These are phyloP conservation scores for Kuraishia capsulata DNA, from an alignment of 805 yeast species.

Conservation along the genomic window DNA sequence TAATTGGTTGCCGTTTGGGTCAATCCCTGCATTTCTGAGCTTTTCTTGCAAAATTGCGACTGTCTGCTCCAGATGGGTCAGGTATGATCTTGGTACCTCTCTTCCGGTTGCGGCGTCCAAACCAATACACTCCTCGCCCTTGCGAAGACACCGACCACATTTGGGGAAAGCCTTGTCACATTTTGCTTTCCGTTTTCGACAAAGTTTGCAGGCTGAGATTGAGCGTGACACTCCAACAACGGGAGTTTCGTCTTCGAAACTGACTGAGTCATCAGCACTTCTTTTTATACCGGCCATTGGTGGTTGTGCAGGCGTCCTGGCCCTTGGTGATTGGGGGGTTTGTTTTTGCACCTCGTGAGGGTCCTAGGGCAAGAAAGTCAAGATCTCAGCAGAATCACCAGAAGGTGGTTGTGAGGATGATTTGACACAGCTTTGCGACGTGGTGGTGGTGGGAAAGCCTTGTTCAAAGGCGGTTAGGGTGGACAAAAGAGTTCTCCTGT, in stretches of 20 bases:
- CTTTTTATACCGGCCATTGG: too few species aligned
- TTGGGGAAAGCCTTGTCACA: constrained; percentile 65
- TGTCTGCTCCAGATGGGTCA: constrained; percentile 61
- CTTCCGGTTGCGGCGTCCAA: constrained; percentile 85
- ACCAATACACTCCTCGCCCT: constrained; percentile 70
- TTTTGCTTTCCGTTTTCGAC: constrained; percentile 57
- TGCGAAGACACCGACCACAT: constrained; percentile 54
- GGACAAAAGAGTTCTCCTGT: too few species aligned
- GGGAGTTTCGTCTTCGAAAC: not conserved
- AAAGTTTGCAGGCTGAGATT: constrained; percentile 79
- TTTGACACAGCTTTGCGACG: too few species aligned
- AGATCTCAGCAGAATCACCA: too few species aligned
- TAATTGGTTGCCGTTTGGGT: not conserved
- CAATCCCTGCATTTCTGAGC: constrained; percentile 25
- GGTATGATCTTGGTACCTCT: constrained; percentile 74
- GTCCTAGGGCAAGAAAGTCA: too few species aligned
- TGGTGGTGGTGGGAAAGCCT: too few species aligned
- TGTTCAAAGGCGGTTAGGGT: too few species aligned
- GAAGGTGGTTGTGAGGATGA: too few species aligned
- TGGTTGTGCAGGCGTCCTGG: too few species aligned
- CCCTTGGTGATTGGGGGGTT: too few species aligned
- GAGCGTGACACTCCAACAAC: constrained; percentile 45
- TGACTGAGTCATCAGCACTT: not conserved
- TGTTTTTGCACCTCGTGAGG: too few species aligned
- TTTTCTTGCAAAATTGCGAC: constrained; percentile 46